Evolutionary conservation across 2,329 filamentous ascomycete genomes (phyloP).

Genomic region (Cladosporium halotolerans): DNA sequence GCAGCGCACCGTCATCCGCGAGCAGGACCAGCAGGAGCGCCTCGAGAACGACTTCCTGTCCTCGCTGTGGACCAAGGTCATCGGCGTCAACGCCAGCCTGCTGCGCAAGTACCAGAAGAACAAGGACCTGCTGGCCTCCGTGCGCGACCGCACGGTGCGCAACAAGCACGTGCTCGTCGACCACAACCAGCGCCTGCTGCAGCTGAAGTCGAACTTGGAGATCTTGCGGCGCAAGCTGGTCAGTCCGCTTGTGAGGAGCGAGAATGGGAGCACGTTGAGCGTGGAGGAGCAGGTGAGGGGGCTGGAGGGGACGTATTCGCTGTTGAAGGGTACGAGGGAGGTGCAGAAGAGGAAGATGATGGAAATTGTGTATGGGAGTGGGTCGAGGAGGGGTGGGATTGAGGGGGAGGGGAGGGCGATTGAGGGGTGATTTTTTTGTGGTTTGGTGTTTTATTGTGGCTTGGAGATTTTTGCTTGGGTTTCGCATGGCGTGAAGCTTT

Average conservation of each 20-base stretch:
- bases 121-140: constrained; percentile 67
- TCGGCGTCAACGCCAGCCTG: constrained; percentile 67
- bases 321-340: constrained; percentile 68
- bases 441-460: background rate
- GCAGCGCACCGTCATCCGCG: constrained; percentile 75
- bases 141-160: constrained; percentile 74
- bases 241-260: constrained; percentile 70
- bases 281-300: constrained; percentile 83
- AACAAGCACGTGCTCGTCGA: constrained; percentile 84
- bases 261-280: constrained; percentile 61
- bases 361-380: constrained; percentile 28
- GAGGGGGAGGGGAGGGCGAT: constrained; percentile 8
- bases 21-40: constrained; percentile 73
- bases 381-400: constrained; percentile 19
- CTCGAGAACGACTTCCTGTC: constrained; percentile 75
- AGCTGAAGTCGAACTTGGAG: constrained; percentile 81
- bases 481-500: too few species aligned
- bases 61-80: constrained; percentile 76
- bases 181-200: constrained; percentile 77
- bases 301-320: constrained; percentile 69
- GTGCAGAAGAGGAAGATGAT: constrained; percentile 50
- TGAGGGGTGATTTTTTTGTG: constrained; percentile 1
- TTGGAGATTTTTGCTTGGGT: background rate
- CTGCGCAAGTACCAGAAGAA: constrained; percentile 93
- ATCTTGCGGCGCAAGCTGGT: constrained; percentile 76